Evolutionary conservation across 768 basidiomycete genomes (phyloP).

Genomic region (Candolleomyces efflorescens): DNA sequence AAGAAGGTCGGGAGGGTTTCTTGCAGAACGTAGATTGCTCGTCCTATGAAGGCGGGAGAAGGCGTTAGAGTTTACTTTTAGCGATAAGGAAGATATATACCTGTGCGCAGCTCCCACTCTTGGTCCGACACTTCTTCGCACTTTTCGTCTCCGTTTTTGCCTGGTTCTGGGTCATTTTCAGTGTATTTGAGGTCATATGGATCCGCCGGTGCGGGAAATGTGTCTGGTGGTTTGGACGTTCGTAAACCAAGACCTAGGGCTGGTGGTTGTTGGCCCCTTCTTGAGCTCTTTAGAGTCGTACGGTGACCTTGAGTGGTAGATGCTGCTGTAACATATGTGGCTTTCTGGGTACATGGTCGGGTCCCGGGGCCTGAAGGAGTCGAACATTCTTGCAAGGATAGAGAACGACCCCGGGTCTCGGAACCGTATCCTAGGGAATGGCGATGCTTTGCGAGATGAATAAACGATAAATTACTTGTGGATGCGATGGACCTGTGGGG

Average conservation of each 20-base stretch:
- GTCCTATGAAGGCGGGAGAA: conserved; percentile 40
- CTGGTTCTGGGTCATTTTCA: neutral
- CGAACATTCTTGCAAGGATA: neutral
- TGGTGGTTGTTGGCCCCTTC: neutral
- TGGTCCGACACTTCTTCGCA: conserved; percentile 48
- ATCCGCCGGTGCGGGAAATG: neutral
- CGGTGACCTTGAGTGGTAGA: neutral
- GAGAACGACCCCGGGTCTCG: neutral
- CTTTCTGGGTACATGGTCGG: neutral
- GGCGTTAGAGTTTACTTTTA: neutral
- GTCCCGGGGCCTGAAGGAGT: neutral
- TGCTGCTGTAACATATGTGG: neutral
- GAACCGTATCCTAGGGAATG: neutral
- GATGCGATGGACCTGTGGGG: neutral
- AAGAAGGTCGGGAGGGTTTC: conserved; percentile 74
- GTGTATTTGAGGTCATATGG: neutral
- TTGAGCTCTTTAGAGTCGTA: neutral
- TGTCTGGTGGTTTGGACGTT: conserved; percentile 10
- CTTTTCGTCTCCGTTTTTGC: neutral
- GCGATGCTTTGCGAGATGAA: neutral
- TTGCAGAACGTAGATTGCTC: conserved; percentile 64
- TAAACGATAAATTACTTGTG: neutral
- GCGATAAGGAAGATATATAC: conserved; percentile 25
- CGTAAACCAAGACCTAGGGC: neutral
- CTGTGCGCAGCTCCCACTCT: conserved; percentile 79